These are phyloP conservation scores for Paraconiothyrium sp. DNA, from an alignment of 2,329 filamentous ascomycete genomes.

Conservation along the genomic window DNA sequence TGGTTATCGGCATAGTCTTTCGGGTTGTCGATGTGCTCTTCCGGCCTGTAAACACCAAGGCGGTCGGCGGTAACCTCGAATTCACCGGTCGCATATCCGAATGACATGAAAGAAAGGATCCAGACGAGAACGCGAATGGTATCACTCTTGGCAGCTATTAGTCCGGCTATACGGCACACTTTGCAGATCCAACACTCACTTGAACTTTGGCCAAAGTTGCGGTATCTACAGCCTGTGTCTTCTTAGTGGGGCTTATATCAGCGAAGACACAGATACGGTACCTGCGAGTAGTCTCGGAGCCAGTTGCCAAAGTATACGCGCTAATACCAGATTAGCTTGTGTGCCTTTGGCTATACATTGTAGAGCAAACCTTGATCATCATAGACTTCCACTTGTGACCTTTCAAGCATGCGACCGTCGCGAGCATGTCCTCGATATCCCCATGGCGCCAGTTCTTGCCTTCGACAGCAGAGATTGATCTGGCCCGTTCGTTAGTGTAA, in stretches of 20 bases:
- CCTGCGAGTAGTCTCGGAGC: constrained; percentile 64
- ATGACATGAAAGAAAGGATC: constrained; percentile 65
- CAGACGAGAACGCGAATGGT: constrained; percentile 65
- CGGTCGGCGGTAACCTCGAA: constrained; percentile 65
- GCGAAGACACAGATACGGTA: constrained; percentile 47
- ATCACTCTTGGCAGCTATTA: constrained; percentile 52
- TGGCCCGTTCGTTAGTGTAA: background rate
- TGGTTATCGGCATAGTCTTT: constrained; percentile 67
- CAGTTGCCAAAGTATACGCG: constrained; percentile 58
- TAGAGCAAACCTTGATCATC: constrained; percentile 53
- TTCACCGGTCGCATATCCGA: constrained; percentile 65
- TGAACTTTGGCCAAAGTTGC: constrained; percentile 63
- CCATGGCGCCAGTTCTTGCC: constrained; percentile 63
- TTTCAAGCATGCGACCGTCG: constrained; percentile 57
- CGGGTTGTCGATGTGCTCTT: constrained; percentile 63
- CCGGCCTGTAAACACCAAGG: constrained; percentile 59
- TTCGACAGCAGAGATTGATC: constrained; percentile 50
- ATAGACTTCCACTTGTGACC: constrained; percentile 55
- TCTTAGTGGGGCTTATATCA: constrained; percentile 48
- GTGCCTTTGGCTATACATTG: background rate
- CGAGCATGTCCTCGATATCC: constrained; percentile 62
- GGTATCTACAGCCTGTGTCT: constrained; percentile 61
- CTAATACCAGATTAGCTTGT: constrained; percentile 34
- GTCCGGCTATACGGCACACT: constrained; percentile 26
- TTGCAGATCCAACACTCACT: constrained; percentile 26